Percentiles rank a stretch among this genome's conserved stretches.
Evolutionary conservation across 345 rosid genomes (phyloP).

Genomic region (Ceriops zippeliana): DNA sequence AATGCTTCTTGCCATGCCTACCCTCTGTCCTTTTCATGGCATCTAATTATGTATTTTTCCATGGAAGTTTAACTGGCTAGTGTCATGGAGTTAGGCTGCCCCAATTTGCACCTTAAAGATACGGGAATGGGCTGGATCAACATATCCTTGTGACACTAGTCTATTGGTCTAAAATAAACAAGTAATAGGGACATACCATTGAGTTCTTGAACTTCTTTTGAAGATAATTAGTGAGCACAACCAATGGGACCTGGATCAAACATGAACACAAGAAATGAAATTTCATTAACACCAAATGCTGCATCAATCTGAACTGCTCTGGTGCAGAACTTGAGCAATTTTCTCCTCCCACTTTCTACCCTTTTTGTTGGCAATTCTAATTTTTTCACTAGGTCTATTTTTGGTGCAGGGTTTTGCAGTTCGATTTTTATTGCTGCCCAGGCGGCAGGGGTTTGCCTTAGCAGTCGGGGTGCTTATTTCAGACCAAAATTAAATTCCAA

Average conservation of each 20-base stretch:
- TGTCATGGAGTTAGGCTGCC: too few relatives aligned
- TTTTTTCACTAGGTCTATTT: too few relatives aligned
- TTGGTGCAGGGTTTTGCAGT: too few relatives aligned
- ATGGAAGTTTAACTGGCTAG: not conserved
- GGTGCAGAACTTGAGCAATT: not conserved
- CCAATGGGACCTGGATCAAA: conserved; percentile 74
- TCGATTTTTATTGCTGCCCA: too few relatives aligned
- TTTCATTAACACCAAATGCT: conserved; percentile 6
- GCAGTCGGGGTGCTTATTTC: too few relatives aligned
- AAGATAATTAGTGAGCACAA: conserved; percentile 66
- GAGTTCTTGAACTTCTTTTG: conserved; percentile 69
- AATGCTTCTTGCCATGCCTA: too few relatives aligned
- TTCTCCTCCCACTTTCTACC: not conserved
- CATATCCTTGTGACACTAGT: not conserved
- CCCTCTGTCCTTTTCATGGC: not conserved
- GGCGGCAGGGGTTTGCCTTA: too few relatives aligned
- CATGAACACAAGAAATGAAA: not conserved
- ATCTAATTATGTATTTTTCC: not conserved
- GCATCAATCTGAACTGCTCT: not conserved
- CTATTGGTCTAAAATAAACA: not conserved
- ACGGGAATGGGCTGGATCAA: too few relatives aligned
- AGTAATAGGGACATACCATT: conserved; percentile 49
- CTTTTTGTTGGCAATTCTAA: not conserved
- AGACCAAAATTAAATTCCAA: not conserved
- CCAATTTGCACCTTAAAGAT: too few relatives aligned